A percentile compares a stretch with the other conserved stretches of the same genome.
Conservation (phyloP, 495 filamentous ascomycete genomes). For the Neurospora sp. region DNA sequence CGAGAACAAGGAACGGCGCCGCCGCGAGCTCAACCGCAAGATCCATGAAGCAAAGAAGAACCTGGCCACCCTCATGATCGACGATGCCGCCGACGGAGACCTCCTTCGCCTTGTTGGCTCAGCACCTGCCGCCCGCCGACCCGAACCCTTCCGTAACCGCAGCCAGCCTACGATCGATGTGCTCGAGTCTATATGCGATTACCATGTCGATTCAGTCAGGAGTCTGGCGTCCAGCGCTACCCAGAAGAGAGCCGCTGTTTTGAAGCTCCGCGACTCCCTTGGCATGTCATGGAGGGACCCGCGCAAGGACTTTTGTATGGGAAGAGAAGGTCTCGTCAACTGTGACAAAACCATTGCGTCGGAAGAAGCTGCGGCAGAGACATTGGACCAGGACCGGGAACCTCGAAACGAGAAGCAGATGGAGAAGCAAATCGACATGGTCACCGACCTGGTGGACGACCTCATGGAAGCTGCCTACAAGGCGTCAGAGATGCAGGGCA, state of each 20-base stretch:
- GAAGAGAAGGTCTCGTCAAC: not conserved
- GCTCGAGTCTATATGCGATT: constrained; percentile 4
- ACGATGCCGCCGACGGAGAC: constrained; percentile 10
- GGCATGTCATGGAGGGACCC: not conserved
- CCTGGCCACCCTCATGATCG: constrained; percentile 5
- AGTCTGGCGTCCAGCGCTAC: not conserved
- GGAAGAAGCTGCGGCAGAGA: constrained; percentile 1
- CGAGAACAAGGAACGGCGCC: constrained; percentile 48
- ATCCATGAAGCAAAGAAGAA: constrained; percentile 35
- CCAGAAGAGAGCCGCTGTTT: not conserved
- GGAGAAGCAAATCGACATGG: constrained; percentile 2
- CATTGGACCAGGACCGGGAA: constrained; percentile 1
- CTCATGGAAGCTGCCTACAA: constrained; percentile 15
- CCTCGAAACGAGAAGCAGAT: constrained; percentile 6
- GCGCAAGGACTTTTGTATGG: not conserved
- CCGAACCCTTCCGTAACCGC: not conserved
- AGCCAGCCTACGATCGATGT: not conserved
- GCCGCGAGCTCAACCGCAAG: constrained; percentile 49
- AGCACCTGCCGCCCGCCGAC: not conserved
- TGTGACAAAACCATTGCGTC: constrained; percentile 4
- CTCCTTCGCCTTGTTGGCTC: constrained; percentile 6
- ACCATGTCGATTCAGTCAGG: not conserved
- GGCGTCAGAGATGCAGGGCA: constrained; percentile 4
- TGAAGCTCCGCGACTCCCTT: not conserved
- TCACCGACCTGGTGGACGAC: constrained; percentile 15